Base-by-base conservation (phyloP, 257 asterid genomes). In the Gentiana straminea region DNA sequence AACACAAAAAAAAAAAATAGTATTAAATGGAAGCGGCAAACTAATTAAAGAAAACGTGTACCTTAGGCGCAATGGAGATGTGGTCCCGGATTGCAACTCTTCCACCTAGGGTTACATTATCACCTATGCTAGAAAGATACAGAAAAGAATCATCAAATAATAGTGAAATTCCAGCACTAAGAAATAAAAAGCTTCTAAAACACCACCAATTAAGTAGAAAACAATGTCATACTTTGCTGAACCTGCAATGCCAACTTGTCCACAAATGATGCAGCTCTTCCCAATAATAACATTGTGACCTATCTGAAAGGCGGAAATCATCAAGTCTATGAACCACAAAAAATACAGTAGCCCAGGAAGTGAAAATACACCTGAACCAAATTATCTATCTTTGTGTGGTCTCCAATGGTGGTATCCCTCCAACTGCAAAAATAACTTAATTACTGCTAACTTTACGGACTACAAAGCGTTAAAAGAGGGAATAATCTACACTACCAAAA, bases 191-290 rank as follows among this genome's bases (percentile, higher is more conserved):
- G 2, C 24, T 45, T 50, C 2, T 13, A 4, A 58, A 9, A 35
- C 9, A 12, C 8, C 35, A 38, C 5, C 4, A 13, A 46, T 9
- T 8, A 60, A 35, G 49, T 3, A 12, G 3, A 24, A 51, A 43
- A 65, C 41, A 50, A 37, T 32, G 49, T 49, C 78, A 13, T 82
- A 91, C 96, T 84, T 84, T 50, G 51, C 95, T 67, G 95, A 91
- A 60, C 97, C 98, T 0, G 98, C 98, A 64, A 87, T 66, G 54
- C 97, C 98, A 59, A 75, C 96, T 78, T 84, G 98, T 61, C 97
- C 97, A 57, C 97, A 86, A 49, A 86, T 57, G 70, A 89, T 77
- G 79, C 95, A 86, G 71, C 63, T 79, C 61, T 75, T 70, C 59
- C 95, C 95, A 13, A 83, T 79, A 66, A 73, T 75, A 58, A 79